Conservation (phyloP, 371 early-diverging fungal genomes). For the Syncephalastrum sp. region DNA sequence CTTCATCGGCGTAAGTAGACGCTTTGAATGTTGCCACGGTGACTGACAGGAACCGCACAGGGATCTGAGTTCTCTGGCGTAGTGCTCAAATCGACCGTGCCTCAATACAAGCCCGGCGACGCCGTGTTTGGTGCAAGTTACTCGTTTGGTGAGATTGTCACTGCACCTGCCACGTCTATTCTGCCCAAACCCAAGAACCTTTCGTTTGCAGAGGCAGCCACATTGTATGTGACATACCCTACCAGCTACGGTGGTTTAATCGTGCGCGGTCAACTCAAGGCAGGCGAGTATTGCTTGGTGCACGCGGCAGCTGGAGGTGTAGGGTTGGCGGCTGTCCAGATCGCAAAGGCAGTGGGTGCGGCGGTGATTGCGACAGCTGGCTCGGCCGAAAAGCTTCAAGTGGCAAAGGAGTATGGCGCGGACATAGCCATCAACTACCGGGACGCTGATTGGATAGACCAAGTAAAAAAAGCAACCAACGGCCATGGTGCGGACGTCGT, state of each 20-base stretch:
- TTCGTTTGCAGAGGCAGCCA: conserved; percentile 75
- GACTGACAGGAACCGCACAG: not conserved
- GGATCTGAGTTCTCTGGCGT: conserved; percentile 50
- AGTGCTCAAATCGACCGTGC: conserved; percentile 34
- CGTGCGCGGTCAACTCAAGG: conserved; percentile 59
- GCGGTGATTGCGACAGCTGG: conserved; percentile 83
- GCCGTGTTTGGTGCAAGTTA: conserved; percentile 71
- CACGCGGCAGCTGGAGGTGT: conserved; percentile 81
- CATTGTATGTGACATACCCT: conserved; percentile 77
- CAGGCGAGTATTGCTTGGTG: conserved; percentile 63
- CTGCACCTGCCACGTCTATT: conserved; percentile 40
- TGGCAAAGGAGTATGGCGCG: conserved; percentile 69
- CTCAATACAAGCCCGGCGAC: conserved; percentile 62
- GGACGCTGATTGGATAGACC: conserved; percentile 69
- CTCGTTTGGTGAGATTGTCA: conserved; percentile 69
- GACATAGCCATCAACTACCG: conserved; percentile 77
- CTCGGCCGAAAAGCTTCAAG: conserved; percentile 64
- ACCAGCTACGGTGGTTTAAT: conserved; percentile 76
- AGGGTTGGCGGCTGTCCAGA: conserved; percentile 63
- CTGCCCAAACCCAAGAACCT: conserved; percentile 64
- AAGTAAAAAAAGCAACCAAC: conserved; percentile 65
- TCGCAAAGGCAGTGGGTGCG: conserved; percentile 73
- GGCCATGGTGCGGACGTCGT: conserved; percentile 71
- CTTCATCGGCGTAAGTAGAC: conserved; percentile 63
- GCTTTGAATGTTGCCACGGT: conserved; percentile 1